Evolutionary conservation across 148 eudicot genomes (phyloP).

Genomic region (Euryodendron excelsum): DNA sequence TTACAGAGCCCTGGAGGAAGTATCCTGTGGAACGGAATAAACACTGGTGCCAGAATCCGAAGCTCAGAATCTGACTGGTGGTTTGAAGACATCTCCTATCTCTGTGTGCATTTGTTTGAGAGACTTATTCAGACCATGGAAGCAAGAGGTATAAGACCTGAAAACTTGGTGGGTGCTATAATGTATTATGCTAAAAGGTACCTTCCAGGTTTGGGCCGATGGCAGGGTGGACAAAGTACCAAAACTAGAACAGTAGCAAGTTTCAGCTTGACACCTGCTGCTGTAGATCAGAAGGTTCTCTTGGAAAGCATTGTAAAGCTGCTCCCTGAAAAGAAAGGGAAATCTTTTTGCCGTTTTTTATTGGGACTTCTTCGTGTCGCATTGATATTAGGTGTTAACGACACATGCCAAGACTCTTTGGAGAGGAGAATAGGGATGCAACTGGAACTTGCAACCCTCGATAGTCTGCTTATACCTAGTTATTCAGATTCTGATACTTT

Average conservation of each 20-base stretch:
- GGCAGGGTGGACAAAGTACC: conserved; percentile 61
- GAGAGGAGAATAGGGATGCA: conserved; percentile 86
- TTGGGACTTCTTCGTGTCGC: conserved; percentile 84
- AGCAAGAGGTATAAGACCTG: conserved; percentile 68
- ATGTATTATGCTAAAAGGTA: conserved; percentile 80
- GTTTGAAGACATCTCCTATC: conserved; percentile 88
- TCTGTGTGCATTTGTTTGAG: conserved; percentile 59
- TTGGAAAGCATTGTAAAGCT: conserved; percentile 66
- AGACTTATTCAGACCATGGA: conserved; percentile 68
- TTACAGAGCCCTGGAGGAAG: conserved; percentile 97
- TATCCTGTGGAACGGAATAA: conserved; percentile 93
- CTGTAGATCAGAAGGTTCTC: conserved; percentile 60
- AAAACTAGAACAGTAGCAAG: conserved; percentile 65
- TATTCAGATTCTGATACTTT: conserved; percentile 78
- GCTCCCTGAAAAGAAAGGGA: conserved; percentile 76
- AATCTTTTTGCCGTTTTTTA: conserved; percentile 77
- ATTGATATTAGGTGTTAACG: conserved; percentile 66
- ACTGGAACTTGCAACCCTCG: conserved; percentile 73
- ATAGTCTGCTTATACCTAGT: conserved; percentile 75
- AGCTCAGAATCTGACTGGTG: conserved; percentile 91
- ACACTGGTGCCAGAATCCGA: conserved; percentile 86
- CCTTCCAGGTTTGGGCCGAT: conserved; percentile 76
- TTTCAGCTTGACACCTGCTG: conserved; percentile 72
- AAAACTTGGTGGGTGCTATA: conserved; percentile 62
- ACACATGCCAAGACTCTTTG: conserved; percentile 56